phyloP scores from a whole-genome alignment of 371 early-diverging fungal species.

The Catenaria anguillulae region DNA sequence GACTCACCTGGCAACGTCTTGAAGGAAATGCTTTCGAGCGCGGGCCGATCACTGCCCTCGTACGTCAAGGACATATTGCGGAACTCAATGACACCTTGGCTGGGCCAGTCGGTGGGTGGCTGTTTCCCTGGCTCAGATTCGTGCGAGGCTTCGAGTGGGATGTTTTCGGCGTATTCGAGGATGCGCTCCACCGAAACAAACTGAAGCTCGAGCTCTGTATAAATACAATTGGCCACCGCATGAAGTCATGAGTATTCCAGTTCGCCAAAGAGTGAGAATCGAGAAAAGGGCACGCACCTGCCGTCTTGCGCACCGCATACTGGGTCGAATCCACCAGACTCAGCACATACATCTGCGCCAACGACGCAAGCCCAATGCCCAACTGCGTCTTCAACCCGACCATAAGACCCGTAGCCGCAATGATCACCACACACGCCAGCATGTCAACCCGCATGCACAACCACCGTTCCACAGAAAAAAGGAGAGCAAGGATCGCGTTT shows the following conservation, averaged over 20 bases:
- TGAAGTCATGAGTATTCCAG: no score
- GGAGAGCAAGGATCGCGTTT: no score
- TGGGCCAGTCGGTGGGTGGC: slow-evolving; percentile 27
- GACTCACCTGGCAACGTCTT: slow-evolving; percentile 50
- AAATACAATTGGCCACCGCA: no score
- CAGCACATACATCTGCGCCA: background rate
- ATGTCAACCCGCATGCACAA: background rate
- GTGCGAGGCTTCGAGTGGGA: background rate
- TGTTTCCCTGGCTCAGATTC: slow-evolving; percentile 13
- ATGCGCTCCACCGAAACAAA: background rate
- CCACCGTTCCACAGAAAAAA: background rate
- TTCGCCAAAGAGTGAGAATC: no score
- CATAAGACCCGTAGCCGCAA: background rate
- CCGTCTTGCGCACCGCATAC: no score
- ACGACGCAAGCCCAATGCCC: background rate
- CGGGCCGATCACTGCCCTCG: slow-evolving; percentile 48
- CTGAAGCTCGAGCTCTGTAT: background rate
- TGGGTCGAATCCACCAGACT: background rate
- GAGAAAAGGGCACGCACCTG: no score
- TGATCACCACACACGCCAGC: background rate
- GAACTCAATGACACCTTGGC: slow-evolving; percentile 48
- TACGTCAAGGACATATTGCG: slow-evolving; percentile 46
- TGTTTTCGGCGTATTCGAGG: background rate
- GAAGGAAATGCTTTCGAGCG: slow-evolving; percentile 48
- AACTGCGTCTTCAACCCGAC: background rate